Evolutionary conservation across 1,139 yeast species (phyloP), one percentile per base, ranked within the genome.

Genomic region (Blastobotrys capitulatus): DNA sequence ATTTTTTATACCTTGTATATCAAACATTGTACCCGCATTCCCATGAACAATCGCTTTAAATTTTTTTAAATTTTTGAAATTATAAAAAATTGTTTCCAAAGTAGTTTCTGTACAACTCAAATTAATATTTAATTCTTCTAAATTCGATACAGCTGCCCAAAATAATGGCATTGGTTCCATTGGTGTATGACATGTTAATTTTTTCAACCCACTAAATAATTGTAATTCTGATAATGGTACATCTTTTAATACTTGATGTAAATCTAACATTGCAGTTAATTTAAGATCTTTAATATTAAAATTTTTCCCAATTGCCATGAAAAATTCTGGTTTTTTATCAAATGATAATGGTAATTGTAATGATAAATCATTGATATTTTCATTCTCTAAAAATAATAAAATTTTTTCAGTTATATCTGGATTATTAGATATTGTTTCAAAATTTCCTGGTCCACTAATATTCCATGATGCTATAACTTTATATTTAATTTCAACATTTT

Each of bases 381-480:
- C 9, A 35, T 35, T 16, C 18, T 35, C 38, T 12, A 35, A 19
- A 35, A 18, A 35, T 3, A 7, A 5, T 6, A 35, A 15, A 29
- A 29, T 29, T 9, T 29, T 29, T 6, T 29, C n/a, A 3, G 32
- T 12, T 5, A 20, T 20, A 5, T 5, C 9, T 3, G 6, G 18
- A 16, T 19, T 20, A 10, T 35, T 18, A 18, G 7, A 9, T 20
- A 18, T 3, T 13, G 20, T 5, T 10, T 35, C 38, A 12, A 29
- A 10, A 6, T 12, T 12, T 6, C 5, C 10, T 5, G 7, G 25
- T 4, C 32, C n/a, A 13, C 9, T 29, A 18, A 35, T 35, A 38
- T 38, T 27, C 41, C 41, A 38, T 27, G 41, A 18, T n/a, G 41
- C 41, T 27, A 18, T 8, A 15, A 38, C 41, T 16, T 20, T 38